Evolutionary conservation across 2,329 filamentous ascomycete species (phyloP), one percentile per base, ranked within the genome.

Genomic region (Calonectria pteridis): DNA sequence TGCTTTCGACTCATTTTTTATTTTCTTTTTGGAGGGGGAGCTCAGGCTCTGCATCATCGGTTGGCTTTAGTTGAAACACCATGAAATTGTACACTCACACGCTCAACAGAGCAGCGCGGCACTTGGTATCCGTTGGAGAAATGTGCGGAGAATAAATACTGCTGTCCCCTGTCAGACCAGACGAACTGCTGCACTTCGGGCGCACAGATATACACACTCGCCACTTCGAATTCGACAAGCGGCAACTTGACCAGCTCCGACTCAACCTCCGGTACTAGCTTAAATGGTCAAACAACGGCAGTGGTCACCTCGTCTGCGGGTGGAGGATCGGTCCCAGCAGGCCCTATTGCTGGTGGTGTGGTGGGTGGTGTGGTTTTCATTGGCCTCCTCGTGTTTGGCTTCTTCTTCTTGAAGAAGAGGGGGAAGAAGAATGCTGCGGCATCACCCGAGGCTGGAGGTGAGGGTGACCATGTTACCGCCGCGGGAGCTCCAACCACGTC

Each of bases 81-180:
- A 33, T 46, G 59, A 6, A 37, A 3, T 3, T 0, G 1, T 23
- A 3, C 11, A 4, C 70, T 73, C 4, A 76, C 51, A 2, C 3
- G 0, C 1, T 6, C 14, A 28, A 20, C n/a, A 78, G 77, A 69
- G 20, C 59, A 74, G 0, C 43, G 72, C 4, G 59, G 73, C 0
- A 79, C 73, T 26, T 79, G 77, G 77, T 73, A 72, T 2, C 40
- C 62, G 1, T 13, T 78, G 0, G 40, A 67, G 16, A 71, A 73
- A 1, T 79, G 77, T 14, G 75, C 69, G 9, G 74, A 68, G 18
- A 79, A 79, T n/a, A 43, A 79, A 7, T 79, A 79, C 40, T 79
- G 77, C 40, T 79, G 77, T 4, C 77, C 77, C 71, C 70, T 18
- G 37, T 72, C 28, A 72, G 72, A 29, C 58, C 26, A 9, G 67